A percentile compares a stretch with the other conserved stretches of the same genome.
Conservation (phyloP, 2,329 filamentous ascomycete genomes). For the Spiromastix sp. region DNA sequence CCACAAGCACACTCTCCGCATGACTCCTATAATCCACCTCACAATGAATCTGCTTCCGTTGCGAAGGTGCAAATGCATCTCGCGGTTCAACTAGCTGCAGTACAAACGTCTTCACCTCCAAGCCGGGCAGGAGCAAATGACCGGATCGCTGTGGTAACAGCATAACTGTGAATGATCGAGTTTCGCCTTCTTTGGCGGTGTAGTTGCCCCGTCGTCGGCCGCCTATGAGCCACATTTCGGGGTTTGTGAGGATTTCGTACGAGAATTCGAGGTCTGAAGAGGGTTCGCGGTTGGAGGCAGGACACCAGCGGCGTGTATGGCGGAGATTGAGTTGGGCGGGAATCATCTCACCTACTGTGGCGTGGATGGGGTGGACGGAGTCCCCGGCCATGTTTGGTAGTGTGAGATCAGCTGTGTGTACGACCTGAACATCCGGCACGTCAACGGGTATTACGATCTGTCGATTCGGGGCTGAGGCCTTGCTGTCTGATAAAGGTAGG, state of each 20-base stretch:
- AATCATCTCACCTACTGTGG: constrained; percentile 35
- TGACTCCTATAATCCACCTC: constrained; percentile 75
- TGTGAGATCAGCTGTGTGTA: constrained; percentile 57
- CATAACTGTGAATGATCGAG: constrained; percentile 52
- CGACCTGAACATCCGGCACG: constrained; percentile 68
- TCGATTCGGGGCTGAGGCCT: constrained; percentile 34
- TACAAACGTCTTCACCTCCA: constrained; percentile 63
- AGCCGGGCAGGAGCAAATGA: constrained; percentile 61
- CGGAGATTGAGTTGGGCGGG: constrained; percentile 39
- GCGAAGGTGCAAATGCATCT: constrained; percentile 11
- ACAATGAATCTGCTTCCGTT: constrained; percentile 40
- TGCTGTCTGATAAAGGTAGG: constrained; percentile 20
- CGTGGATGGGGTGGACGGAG: constrained; percentile 10
- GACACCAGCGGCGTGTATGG: constrained; percentile 47
- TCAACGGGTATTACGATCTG: constrained; percentile 84
- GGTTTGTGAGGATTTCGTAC: constrained; percentile 66
- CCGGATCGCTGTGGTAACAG: constrained; percentile 74
- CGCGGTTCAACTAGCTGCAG: constrained; percentile 19
- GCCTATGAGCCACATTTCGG: constrained; percentile 75
- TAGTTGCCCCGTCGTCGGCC: constrained; percentile 74
- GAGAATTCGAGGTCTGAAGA: constrained; percentile 58
- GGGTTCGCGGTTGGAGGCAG: constrained; percentile 20
- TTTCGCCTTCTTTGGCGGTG: constrained; percentile 37
- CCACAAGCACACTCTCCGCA: constrained; percentile 65
- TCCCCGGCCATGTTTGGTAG: constrained; percentile 20